A percentile compares a stretch with the other conserved stretches of the same genome.
phyloP scores from a whole-genome alignment of 257 asterid species.

The Lavandula angustifolia region DNA sequence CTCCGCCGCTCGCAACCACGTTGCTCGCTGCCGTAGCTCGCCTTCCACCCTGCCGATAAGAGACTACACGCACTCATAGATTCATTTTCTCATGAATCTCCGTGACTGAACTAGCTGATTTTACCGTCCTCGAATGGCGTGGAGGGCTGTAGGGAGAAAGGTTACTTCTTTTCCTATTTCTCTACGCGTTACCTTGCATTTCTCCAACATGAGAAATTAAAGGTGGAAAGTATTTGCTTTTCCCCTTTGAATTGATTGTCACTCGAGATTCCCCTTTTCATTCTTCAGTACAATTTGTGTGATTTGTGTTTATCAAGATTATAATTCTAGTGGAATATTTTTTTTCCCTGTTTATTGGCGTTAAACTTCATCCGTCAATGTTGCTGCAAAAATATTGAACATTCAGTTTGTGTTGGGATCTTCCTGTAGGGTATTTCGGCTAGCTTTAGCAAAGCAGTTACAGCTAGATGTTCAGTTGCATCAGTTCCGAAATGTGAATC shows the following conservation, averaged over 20 bases:
- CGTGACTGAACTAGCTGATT: conserved; percentile 31
- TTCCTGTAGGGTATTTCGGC: conserved; percentile 54
- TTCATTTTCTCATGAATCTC: conserved; percentile 21
- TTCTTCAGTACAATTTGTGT: conserved; percentile 1
- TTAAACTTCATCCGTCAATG: conserved; percentile 3
- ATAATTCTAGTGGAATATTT: background rate
- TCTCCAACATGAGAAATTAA: too few relatives aligned
- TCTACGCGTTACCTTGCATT: too few relatives aligned
- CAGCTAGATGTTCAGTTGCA: conserved; percentile 40
- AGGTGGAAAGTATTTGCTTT: background rate
- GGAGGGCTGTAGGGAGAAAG: conserved; percentile 66
- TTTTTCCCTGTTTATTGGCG: conserved; percentile 12
- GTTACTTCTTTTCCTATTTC: conserved; percentile 32
- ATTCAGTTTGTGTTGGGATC: conserved; percentile 22
- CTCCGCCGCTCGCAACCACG: conserved; percentile 14
- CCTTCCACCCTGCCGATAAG: background rate
- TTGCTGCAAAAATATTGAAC: conserved; percentile 1
- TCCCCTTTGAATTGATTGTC: background rate
- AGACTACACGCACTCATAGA: background rate
- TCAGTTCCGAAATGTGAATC: conserved; percentile 42
- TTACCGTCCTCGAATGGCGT: conserved; percentile 62
- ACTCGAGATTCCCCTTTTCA: background rate
- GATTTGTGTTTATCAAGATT: conserved; percentile 6
- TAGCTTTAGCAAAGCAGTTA: conserved; percentile 46
- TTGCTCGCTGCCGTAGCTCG: conserved; percentile 16